phyloP scores from a whole-genome alignment of 768 basidiomycete species.

The Asterophora parasitica region DNA sequence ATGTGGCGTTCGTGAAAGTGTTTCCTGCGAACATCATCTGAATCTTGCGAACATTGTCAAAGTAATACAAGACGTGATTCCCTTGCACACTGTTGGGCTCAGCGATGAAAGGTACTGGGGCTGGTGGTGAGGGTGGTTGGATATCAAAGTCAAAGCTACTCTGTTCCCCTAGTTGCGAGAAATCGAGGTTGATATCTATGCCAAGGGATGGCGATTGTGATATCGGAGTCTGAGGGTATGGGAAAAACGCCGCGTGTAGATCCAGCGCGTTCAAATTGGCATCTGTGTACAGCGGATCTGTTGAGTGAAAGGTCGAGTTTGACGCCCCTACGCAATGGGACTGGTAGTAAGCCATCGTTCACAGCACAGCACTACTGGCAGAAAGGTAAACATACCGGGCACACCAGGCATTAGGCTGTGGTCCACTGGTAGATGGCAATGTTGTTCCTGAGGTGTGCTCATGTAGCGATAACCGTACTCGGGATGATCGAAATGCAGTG shows the following conservation, averaged over 20 bases:
- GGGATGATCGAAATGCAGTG: constrained; percentile 21
- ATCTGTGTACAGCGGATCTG: constrained; percentile 30
- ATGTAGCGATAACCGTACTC: constrained; percentile 21
- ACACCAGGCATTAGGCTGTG: constrained; percentile 35
- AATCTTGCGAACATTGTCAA: constrained; percentile 62
- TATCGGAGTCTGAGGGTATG: constrained; percentile 23
- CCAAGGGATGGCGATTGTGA: constrained; percentile 26
- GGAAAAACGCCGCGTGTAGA: constrained; percentile 25
- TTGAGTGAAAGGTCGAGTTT: constrained; percentile 34
- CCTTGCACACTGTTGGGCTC: constrained; percentile 43
- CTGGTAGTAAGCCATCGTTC: constrained; percentile 15
- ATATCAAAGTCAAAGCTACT: constrained; percentile 30
- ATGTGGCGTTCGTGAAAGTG: constrained; percentile 57
- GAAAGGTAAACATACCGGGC: constrained; percentile 33
- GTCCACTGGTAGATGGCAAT: constrained; percentile 16
- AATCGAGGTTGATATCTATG: constrained; percentile 25
- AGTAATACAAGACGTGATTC: constrained; percentile 69
- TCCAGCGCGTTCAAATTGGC: constrained; percentile 25
- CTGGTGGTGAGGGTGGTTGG: constrained; percentile 20
- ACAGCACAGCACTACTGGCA: constrained; percentile 13
- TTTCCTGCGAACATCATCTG: constrained; percentile 65
- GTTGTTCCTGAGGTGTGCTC: constrained; percentile 19
- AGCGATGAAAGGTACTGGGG: constrained; percentile 21
- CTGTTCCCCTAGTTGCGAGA: constrained; percentile 31
- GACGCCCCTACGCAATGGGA: constrained; percentile 27